Evolutionary conservation across 768 basidiomycete species (phyloP).

Genomic region (Mycena vitilis): DNA sequence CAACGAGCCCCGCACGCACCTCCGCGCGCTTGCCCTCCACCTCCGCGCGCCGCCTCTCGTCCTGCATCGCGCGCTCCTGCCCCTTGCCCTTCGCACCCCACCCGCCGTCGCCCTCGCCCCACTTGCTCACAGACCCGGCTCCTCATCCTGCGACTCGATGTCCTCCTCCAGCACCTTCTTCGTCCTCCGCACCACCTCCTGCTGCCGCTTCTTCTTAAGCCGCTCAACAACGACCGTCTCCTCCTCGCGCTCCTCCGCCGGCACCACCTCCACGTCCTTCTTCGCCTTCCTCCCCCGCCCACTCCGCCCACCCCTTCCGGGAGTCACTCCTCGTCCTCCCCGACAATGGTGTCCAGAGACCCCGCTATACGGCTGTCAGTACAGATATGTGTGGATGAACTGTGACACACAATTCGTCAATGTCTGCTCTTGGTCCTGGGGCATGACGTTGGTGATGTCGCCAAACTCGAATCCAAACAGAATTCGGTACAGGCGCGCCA

Average conservation of each 20-base stretch:
- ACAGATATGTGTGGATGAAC: too few species aligned
- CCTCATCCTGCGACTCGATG: conserved; percentile 73
- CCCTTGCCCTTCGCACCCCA: conserved; percentile 34
- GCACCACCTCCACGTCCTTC: conserved; percentile 52
- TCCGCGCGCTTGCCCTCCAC: conserved; percentile 46
- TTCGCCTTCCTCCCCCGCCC: conserved; percentile 64
- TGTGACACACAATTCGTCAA: too few species aligned
- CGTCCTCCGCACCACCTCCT: conserved; percentile 52
- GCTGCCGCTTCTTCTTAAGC: conserved; percentile 71
- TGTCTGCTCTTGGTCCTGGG: too few species aligned
- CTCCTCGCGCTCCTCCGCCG: conserved; percentile 49
- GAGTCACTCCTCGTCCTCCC: too few species aligned
- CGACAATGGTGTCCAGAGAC: too few species aligned
- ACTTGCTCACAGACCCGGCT: conserved; percentile 34
- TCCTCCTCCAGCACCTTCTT: conserved; percentile 55
- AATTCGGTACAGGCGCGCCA: too few species aligned
- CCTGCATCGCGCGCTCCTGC: conserved; percentile 18
- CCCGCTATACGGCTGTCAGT: too few species aligned
- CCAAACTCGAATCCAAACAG: too few species aligned
- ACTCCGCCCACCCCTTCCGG: too few species aligned
- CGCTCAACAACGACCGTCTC: conserved; percentile 53
- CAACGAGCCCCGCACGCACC: conserved; percentile 63
- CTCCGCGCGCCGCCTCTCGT: conserved; percentile 18
- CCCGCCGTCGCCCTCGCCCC: conserved; percentile 25
- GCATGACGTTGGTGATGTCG: too few species aligned